A percentile compares a stretch with the other conserved stretches of the same genome.
phyloP scores from a whole-genome alignment of 306 rosid species.

The Malus sylvestris region DNA sequence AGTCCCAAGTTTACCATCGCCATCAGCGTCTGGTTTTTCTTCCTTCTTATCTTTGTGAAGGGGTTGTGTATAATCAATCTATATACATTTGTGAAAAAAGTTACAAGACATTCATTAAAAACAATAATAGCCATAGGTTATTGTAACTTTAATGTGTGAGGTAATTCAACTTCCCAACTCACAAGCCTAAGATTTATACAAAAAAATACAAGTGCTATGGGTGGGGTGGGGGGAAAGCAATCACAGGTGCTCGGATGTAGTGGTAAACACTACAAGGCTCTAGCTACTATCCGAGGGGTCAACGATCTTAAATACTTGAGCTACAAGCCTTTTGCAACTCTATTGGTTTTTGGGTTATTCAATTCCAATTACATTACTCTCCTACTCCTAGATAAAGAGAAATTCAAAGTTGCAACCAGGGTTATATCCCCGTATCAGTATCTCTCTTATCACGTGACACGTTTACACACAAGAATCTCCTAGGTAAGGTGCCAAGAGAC shows the following conservation, averaged over 20 bases:
- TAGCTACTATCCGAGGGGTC: too few species aligned
- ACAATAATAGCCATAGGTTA: not conserved
- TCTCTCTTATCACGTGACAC: too few species aligned
- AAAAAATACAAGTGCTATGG: too few species aligned
- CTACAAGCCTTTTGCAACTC: too few species aligned
- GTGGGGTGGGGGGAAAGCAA: too few species aligned
- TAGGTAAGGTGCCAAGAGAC: not conserved
- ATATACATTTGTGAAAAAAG: constrained; percentile 12
- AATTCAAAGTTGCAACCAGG: rapidly evolving
- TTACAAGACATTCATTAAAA: not conserved
- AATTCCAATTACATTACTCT: not conserved
- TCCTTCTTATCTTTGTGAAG: constrained; percentile 29
- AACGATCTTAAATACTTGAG: too few species aligned
- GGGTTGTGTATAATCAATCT: constrained; percentile 79
- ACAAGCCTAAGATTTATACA: not conserved
- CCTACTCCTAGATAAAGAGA: not conserved
- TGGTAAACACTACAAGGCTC: too few species aligned
- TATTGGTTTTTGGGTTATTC: not conserved
- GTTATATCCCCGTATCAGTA: too few species aligned
- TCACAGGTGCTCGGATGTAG: too few species aligned
- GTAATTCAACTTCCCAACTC: not conserved
- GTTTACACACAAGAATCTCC: not conserved
- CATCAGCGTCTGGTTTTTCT: constrained; percentile 32
- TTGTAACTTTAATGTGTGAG: not conserved
- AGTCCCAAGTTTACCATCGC: constrained; percentile 76